A percentile compares a stretch with the other conserved stretches of the same genome.
Conservation (phyloP, 306 rosid species). For the Gillenia trifoliata region DNA sequence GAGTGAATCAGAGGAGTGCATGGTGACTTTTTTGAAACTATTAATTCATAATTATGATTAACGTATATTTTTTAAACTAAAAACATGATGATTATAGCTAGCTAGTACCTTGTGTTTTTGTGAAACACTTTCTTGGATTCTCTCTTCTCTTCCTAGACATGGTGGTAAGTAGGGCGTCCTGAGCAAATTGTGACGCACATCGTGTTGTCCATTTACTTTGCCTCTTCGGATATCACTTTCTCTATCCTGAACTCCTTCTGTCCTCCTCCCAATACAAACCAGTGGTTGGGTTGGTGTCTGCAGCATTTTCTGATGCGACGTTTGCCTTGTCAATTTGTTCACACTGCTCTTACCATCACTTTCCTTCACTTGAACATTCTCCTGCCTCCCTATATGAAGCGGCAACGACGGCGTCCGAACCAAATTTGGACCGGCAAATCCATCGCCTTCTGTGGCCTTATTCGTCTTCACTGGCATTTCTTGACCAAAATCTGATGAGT, state of each 20-base stretch:
- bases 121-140: background rate
- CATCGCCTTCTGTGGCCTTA: slow-evolving; percentile 7
- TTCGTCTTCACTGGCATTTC: slow-evolving; percentile 15
- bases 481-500: slow-evolving; percentile 29
- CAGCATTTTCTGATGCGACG: slow-evolving; percentile 24
- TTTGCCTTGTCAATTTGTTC: slow-evolving; percentile 23
- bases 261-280: slow-evolving; percentile 37
- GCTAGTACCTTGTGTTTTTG: slow-evolving; percentile 9
- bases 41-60: background rate
- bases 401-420: slow-evolving; percentile 55
- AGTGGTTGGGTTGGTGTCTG: slow-evolving; percentile 40
- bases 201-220: background rate
- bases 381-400: slow-evolving; percentile 36
- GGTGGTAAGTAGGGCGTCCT: slow-evolving; percentile 48
- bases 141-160: slow-evolving; percentile 9
- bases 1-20: background rate
- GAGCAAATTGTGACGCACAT: slow-evolving; percentile 17
- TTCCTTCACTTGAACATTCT: slow-evolving; percentile 21
- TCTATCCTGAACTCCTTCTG: slow-evolving; percentile 33
- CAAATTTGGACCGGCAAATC: slow-evolving; percentile 12
- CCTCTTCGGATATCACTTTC: slow-evolving; percentile 10
- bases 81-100: background rate
- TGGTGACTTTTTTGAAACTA: background rate
- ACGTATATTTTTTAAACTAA: too few relatives aligned
- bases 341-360: background rate